Base-by-base conservation (phyloP, 192 early-diverging fungal genomes). In the Cladochytrium replicatum region DNA sequence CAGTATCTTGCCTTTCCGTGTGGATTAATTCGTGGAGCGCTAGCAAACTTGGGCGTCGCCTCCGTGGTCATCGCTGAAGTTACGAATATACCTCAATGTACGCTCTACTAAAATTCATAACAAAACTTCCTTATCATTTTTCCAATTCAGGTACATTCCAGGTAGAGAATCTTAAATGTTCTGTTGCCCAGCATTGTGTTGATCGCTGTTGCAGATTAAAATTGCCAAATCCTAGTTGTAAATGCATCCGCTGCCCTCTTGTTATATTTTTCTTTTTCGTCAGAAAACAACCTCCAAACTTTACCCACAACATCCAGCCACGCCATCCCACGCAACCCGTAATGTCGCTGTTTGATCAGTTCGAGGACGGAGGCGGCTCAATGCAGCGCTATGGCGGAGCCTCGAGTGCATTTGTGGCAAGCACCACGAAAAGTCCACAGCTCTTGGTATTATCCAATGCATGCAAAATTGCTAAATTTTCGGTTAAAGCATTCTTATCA, bases 1-100 rank as follows among this genome's bases (percentile, higher is more conserved):
- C 58, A 89, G 78, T 88, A 91, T 70, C 77, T 94, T 9, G 93
- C 91, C 75, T 85, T 94, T 52, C 97, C 97, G 0, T 99, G 97
- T 54, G 97, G 97, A 2, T 75, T 99, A 17, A 84, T 99, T 24
- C 80, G 97, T 25, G 97, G 97, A 17, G 87, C 89, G 0, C 71
- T 99, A 6, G 83, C 86, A 4, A 91, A 89, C 61, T 71, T 95
- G 43, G 97, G 97, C 19, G 73, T 97, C 17, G 49, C 74, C 21
- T 82, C 80, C 45, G 77, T 81, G 7, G 97, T 99, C 4, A 77
- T 88, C 19, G 89, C 90, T 2, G 93, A 99, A 52, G 87, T 91
- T 1, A 71, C 58, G 17, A 58, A 22, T 13, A 42, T 67, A 2
- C 69, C 69, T 23, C 69, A 72, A 67, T 72, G 69, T 71, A 57